Base-by-base conservation (phyloP, 495 filamentous ascomycete genomes). In the Penicillium parvum region DNA sequence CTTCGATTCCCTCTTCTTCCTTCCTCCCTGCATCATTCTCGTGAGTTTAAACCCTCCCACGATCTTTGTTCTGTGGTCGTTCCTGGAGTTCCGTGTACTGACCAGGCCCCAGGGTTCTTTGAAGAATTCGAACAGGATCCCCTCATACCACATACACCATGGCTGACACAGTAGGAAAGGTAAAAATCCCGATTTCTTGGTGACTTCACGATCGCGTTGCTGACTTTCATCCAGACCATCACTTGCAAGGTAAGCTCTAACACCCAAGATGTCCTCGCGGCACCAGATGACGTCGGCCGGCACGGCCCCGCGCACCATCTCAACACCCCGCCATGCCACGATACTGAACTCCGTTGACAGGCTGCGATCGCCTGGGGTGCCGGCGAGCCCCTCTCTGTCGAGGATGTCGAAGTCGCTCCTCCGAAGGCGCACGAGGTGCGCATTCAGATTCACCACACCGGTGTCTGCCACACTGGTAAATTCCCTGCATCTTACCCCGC, bases 351-450 rank as follows among this genome's bases (percentile, higher is more conserved):
- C 16, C 19, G 2, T 38, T 21, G n/a, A 39, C 39, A 96, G 86
- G 90, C 94, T 40, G 92, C 92, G 41, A 82, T 98, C 42, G 94
- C 92, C 59, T 98, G 92, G 92, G 92, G 86, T 60, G 86, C 94
- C 23, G 90, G 83, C 51, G 84, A 95, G 69, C 84, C 88, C 57
- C 77, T 98, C 40, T 83, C 76, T 52, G 74, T 96, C 45, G 92
- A 98, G 69, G 84, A 90, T 49, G 78, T 98, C 57, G 89, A 98
- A 71, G 92, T 98, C 38, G 78, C 74, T 26, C 86, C 94, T 27
- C 92, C 92, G n/a, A 82, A 78, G 64, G 91, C 91, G 30, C 82
- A 94, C 68, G 92, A 98, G 71, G 94, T 98, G 48, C 88, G 92
- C 45, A 96, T 98, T 59, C 70, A 97, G 73, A 87, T 98, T 61